Evolutionary conservation across 2,329 filamentous ascomycete species (phyloP).

Genomic region (Calonectria pseudoturangicola): DNA sequence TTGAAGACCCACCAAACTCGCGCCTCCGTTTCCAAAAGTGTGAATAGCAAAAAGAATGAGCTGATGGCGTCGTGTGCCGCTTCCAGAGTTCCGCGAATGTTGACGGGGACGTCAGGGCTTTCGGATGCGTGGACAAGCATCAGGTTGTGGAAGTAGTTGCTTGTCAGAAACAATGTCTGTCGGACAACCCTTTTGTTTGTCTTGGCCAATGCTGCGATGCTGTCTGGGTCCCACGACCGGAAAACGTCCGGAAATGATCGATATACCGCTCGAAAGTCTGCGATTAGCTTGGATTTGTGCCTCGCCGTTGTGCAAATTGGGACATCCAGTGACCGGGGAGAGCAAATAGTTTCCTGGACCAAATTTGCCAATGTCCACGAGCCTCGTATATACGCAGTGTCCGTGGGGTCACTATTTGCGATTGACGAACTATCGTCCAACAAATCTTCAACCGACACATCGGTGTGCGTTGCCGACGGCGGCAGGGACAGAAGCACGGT

Average conservation of each 20-base stretch:
- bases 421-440: conserved; percentile 76
- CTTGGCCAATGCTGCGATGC: conserved; percentile 73
- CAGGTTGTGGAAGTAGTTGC: conserved; percentile 88
- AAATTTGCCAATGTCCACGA: conserved; percentile 88
- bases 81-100: conserved; percentile 82
- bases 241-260: conserved; percentile 83
- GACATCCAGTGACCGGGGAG: conserved; percentile 82
- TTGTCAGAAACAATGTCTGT: conserved; percentile 86
- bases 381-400: conserved; percentile 82
- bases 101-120: conserved; percentile 77
- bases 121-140: conserved; percentile 86
- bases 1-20: conserved; percentile 91
- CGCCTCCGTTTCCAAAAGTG: conserved; percentile 81
- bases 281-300: conserved; percentile 81
- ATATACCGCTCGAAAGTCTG: conserved; percentile 82
- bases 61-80: conserved; percentile 84
- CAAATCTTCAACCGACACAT: conserved; percentile 85
- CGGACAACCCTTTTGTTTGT: conserved; percentile 80
- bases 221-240: conserved; percentile 79
- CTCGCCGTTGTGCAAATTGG: conserved; percentile 81
- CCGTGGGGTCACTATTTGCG: conserved; percentile 77
- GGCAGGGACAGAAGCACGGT: conserved; percentile 86
- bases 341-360: conserved; percentile 85
- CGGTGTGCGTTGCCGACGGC: conserved; percentile 85
- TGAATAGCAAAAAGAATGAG: conserved; percentile 84